Percentiles rank a stretch among this genome's conserved stretches.
Evolutionary conservation across 768 basidiomycete species (phyloP).

Genomic region (Suillus spraguei): DNA sequence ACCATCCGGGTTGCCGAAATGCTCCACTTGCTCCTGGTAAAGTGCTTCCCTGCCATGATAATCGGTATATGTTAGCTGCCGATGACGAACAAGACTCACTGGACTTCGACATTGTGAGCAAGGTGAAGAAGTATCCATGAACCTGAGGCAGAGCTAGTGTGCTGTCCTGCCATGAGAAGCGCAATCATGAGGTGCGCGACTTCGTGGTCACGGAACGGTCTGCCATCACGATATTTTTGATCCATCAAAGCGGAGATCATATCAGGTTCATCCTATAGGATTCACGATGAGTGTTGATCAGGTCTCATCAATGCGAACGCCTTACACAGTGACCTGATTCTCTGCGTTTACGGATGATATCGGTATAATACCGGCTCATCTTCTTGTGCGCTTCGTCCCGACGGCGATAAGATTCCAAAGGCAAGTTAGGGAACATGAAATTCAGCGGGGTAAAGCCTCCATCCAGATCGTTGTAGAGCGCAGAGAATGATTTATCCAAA

Average conservation of each 20-base stretch:
- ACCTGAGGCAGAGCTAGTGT: slow-evolving; percentile 91
- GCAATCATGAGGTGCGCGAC: slow-evolving; percentile 99
- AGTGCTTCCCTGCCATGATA: slow-evolving; percentile 62
- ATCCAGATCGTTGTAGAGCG: slow-evolving; percentile 86
- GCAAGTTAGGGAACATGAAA: slow-evolving; percentile 93
- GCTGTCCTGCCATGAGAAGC: slow-evolving; percentile 98
- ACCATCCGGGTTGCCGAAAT: slow-evolving; percentile 81
- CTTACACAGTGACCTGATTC: slow-evolving; percentile 44
- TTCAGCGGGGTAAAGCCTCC: slow-evolving; percentile 96
- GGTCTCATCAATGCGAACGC: background rate
- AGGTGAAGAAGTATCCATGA: slow-evolving; percentile 94
- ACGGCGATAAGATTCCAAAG: slow-evolving; percentile 85
- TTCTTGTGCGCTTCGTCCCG: slow-evolving; percentile 90
- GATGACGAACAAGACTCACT: slow-evolving; percentile 49
- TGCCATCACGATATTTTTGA: slow-evolving; percentile 84
- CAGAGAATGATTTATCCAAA: slow-evolving; percentile 84
- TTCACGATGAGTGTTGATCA: slow-evolving; percentile 8
- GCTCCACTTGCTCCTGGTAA: slow-evolving; percentile 86
- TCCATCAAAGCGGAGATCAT: slow-evolving; percentile 91
- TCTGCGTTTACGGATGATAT: slow-evolving; percentile 78
- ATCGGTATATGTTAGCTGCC: background rate
- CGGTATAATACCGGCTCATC: slow-evolving; percentile 92
- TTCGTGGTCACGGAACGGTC: slow-evolving; percentile 79
- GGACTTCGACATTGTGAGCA: slow-evolving; percentile 71
- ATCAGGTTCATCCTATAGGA: slow-evolving; percentile 71